Conservation (phyloP, 2,329 filamentous ascomycete genomes). For the Cercospora zeina region DNA sequence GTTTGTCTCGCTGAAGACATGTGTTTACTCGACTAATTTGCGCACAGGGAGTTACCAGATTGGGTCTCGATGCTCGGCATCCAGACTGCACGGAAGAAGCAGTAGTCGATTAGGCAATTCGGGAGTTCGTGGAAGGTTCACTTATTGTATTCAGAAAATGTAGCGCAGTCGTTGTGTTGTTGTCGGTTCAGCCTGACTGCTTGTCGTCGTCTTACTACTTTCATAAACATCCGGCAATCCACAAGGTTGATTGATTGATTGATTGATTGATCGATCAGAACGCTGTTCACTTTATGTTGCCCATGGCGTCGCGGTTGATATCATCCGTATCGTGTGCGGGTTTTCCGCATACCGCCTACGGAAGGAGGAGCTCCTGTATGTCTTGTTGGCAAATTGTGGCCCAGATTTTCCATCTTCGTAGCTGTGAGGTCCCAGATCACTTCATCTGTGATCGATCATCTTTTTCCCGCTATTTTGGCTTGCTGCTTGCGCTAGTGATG, state of each 20-base stretch:
- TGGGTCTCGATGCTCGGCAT: conserved; percentile 21
- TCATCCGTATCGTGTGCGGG: neutral
- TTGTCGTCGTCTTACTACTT: neutral
- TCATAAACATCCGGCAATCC: neutral
- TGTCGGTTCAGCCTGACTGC: neutral
- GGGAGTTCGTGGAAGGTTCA: neutral
- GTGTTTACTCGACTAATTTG: neutral
- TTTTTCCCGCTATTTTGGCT: neutral
- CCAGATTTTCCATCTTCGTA: neutral
- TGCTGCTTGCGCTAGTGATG: neutral
- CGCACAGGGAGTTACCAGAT: conserved; percentile 14
- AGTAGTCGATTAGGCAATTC: neutral
- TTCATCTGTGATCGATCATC: neutral
- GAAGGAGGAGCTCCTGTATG: neutral
- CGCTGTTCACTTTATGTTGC: neutral
- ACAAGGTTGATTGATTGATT: neutral
- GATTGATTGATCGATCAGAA: neutral
- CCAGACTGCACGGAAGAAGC: conserved; percentile 16
- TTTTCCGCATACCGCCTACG: neutral
- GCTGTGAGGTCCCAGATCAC: neutral
- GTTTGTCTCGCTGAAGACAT: neutral
- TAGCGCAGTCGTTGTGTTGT: neutral
- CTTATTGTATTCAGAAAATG: neutral
- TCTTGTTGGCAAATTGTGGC: neutral
- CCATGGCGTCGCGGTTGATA: neutral